Base-by-base conservation (phyloP, 768 basidiomycete genomes). In the Lentinula detonsa region DNA sequence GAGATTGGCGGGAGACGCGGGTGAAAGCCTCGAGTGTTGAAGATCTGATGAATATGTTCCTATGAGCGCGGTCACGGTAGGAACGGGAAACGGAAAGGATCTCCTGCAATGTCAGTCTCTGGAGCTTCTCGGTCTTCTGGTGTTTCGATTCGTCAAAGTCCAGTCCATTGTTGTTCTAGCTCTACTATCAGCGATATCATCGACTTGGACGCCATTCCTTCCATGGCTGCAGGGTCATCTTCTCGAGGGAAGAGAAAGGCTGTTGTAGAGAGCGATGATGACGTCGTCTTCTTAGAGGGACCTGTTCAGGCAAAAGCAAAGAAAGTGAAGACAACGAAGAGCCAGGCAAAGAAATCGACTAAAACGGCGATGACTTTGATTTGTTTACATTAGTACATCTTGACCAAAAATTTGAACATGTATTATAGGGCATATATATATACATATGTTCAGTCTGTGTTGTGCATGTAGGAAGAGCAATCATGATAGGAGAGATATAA, bases 1-100 rank as follows among this genome's bases (percentile, higher is more conserved):
- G 60, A 78, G 90, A 31, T 69, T 92, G 89, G 88, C 78, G 88
- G 53, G 90, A 91, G 71, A 85, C 86, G 3, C 78, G 89, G 56
- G 67, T 85, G 61, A 71, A 76, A 23, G 66, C 23, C 23, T 23
- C 76, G 49, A 77, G 80, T 34, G 68, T 68, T 23, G 74, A 74
- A 11, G 21, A 64, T 49, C 62, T 65, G 55, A 56, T 33, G 53
- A 52, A 35, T 34, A 52, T 52, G 15, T 40, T 18, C 33, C 35
- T 37, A 35, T n/a, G 37, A 21, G 37, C 10, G 11, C 37, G 18
- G 15, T 31, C 15, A 10, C 18, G 16, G 18, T 9, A 37, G 40
- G n/a, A 40, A 8, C 11, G 73, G 70, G 9, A 68, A 63, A 50
- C 67, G 70, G 46, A 69, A 76, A 65, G 72, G 70, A 21, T 81